Conservation (phyloP, 2,329 filamentous ascomycete genomes). For the Keithomyces neogunnii region DNA sequence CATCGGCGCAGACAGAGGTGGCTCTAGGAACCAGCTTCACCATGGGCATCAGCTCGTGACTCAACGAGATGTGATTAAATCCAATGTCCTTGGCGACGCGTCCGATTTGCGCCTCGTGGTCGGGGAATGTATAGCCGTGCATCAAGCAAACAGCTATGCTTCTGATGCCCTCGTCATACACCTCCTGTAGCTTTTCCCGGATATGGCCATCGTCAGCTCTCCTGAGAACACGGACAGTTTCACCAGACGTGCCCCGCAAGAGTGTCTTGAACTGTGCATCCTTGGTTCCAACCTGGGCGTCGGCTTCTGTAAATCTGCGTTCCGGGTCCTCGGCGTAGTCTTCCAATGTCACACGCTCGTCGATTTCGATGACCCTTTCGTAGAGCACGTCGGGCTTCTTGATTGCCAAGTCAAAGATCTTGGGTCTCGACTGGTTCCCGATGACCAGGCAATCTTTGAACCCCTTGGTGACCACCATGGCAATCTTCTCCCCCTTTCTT, state of each 20-base stretch:
- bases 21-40: constrained; percentile 36
- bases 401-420: constrained; percentile 67
- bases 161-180: constrained; percentile 52
- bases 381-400: constrained; percentile 61
- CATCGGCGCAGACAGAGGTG: constrained; percentile 33
- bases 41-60: constrained; percentile 31
- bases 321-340: constrained; percentile 65
- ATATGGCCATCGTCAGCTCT: constrained; percentile 48
- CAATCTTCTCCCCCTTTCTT: constrained; percentile 63
- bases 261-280: constrained; percentile 47
- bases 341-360: constrained; percentile 65
- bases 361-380: constrained; percentile 62
- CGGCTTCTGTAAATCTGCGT: constrained; percentile 28
- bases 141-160: constrained; percentile 54
- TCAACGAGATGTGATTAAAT: constrained; percentile 32
- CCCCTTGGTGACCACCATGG: constrained; percentile 62
- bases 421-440: constrained; percentile 64
- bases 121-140: constrained; percentile 58
- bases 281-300: constrained; percentile 40
- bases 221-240: constrained; percentile 59
- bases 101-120: constrained; percentile 39
- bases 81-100: constrained; percentile 29
- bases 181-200: constrained; percentile 44
- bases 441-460: constrained; percentile 66
- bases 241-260: constrained; percentile 57